Evolutionary conservation across 2,329 filamentous ascomycete genomes (phyloP), one percentile per base, ranked within the genome.

Genomic region (Ascochyta pisi): DNA sequence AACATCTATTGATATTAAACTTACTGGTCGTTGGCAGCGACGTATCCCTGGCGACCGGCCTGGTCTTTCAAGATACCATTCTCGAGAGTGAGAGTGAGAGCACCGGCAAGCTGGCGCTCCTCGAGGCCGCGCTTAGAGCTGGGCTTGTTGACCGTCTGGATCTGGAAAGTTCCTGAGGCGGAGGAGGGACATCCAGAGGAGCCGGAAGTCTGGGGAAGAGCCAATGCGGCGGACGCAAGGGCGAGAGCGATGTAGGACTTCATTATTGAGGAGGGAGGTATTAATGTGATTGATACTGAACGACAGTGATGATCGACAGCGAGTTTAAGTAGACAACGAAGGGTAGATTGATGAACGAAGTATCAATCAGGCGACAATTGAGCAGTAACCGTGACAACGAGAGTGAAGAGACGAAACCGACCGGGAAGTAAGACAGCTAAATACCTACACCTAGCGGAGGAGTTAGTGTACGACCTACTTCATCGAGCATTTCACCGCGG

Each of bases 21-120:
- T 47, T 61, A 74, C 78, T 96, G 92, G 75, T 83, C 85, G 83
- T 94, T 95, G 74, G 84, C 79, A 13, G 89, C 90, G 66, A 96
- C 91, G 78, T 92, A 92, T 5, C 90, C 91, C 35, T 83, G 90
- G 60, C 91, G 88, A 44, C 81, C 82, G 59, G 86, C 73, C 37
- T 82, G 76, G 64, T 96, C 91, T 34, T 77, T 86, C 54, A 94
- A 81, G 35, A 87, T 73, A 58, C 89, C 87, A 53, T 87, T 78
- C 27, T 79, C 65, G 40, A 96, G 84, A 10, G 78, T 84, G 56
- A 91, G 73, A 16, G 84, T 83, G 16, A 95, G 82, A 34, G 83
- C 77, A 4, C 70, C 70, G 48, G 65, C 49, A 38, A 67, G 64
- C 61, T 73, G 71, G 35, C 71, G 71, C 37, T 53, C 57, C 47